Base-by-base conservation (phyloP, 2,329 filamentous ascomycete genomes). In the Pseudocercospora fuligena region DNA sequence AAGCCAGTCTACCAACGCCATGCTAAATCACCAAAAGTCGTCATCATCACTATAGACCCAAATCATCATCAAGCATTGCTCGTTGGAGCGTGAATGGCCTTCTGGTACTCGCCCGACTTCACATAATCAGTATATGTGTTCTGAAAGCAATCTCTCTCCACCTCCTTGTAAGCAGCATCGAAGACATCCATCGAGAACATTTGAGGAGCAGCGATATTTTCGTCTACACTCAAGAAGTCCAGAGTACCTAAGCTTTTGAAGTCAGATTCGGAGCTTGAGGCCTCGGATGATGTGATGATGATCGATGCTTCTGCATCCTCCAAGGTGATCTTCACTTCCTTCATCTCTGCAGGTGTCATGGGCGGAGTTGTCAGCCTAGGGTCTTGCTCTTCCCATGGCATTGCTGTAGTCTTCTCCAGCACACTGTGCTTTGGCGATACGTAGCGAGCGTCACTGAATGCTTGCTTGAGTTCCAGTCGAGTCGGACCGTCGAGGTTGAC, bases 111-210 rank as follows among this genome's bases (percentile, higher is more conserved):
- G 21, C 59, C 59, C 23, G 43, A 47, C 16, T n/a, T 49, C 27
- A 61, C 59, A 23, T 49, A 61, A 11, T 47, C 40, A 5, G n/a
- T 51, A 43, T 19, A 61, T n/a, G 25, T 27, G 59, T 61, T 61
- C 23, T 36, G 27, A n/a, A 49, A 61, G 43, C 59, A 61, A 6
- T 61, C 36, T 12, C 27, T 27, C 27, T 61, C 40, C 43, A 47
- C 43, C 19, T 61, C 59, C 27, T 21, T 49, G 59, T 61, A 61
- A 12, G 59, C 59, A 12, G n/a, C n/a, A 61, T 61, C 59, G 21
- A 61, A 61, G 5, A 51, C 36, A 16, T 61, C 59, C 23, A 61
- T 47, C 9, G 14, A 23, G 25, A 51, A 61, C 36, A 27, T 36
- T 11, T 31, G 9, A 5, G 31, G 56, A 11, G 33, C 19, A 9